Conservation (phyloP, 148 eudicot genomes). For the Nyssa sinensis region DNA sequence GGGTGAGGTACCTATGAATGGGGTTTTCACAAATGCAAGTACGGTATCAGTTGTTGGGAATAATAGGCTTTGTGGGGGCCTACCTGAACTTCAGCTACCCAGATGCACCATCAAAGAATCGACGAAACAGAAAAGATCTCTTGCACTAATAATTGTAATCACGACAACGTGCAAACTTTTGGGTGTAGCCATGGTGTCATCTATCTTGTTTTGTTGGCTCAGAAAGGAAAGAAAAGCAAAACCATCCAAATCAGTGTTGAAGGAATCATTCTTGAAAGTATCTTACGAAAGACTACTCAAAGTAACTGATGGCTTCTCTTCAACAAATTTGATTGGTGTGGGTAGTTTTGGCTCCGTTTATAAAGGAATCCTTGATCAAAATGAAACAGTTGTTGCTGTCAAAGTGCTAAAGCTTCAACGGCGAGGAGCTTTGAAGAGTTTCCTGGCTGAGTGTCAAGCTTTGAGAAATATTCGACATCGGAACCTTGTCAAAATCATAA, state of each 20-base stretch:
- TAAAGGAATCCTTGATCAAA: slow-evolving; percentile 16
- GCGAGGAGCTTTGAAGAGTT: slow-evolving; percentile 29
- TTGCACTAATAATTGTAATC: background rate
- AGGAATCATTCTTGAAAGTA: slow-evolving; percentile 1
- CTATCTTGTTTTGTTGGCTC: background rate
- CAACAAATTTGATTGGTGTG: slow-evolving; percentile 22
- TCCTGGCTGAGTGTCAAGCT: slow-evolving; percentile 18
- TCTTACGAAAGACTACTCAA: slow-evolving; percentile 20
- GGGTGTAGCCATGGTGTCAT: background rate
- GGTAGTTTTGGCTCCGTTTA: slow-evolving; percentile 32
- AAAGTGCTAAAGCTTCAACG: slow-evolving; percentile 30
- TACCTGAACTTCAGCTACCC: slow-evolving; percentile 30
- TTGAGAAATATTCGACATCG: slow-evolving; percentile 13
- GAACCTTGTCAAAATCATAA: slow-evolving; percentile 17
- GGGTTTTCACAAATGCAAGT: slow-evolving; percentile 35
- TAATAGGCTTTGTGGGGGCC: slow-evolving; percentile 37
- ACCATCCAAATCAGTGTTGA: background rate
- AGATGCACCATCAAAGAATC: slow-evolving; percentile 15
- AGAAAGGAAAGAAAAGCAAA: background rate
- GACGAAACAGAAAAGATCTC: background rate
- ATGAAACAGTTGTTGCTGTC: slow-evolving; percentile 15
- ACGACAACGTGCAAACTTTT: background rate
- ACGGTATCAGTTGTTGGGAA: slow-evolving; percentile 31
- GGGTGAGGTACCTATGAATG: slow-evolving; percentile 1
- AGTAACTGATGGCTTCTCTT: slow-evolving; percentile 25